Base-by-base conservation (phyloP, 164 flowering plant genomes). In the Dillenia turbinata region DNA sequence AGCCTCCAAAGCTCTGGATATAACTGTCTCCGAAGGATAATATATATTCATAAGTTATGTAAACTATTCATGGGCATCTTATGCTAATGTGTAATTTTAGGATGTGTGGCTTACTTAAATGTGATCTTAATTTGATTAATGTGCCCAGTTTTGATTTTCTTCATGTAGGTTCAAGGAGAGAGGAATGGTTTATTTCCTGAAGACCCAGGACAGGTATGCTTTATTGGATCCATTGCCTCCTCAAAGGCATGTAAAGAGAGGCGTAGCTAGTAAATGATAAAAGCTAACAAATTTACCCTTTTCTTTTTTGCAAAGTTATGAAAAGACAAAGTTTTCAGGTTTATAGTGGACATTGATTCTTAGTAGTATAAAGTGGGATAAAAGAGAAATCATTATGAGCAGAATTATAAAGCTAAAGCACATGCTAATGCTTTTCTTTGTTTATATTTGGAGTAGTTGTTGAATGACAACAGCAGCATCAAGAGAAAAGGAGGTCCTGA, bases 201-300 rank as follows among this genome's bases (percentile, higher is more conserved):
- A 63, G 92, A 90, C 83, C 90, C 97, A 60, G 97, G 94, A 63
- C 94, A 90, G 94, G 97, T 85, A 80, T 62, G 76, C 79, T 81
- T 81, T 79, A 79, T 82, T 78, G 87, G 87, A 81, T 85, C 88
- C 72, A 73, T 72, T 72, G 66, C 65, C 71, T 62, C 62, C 47
- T 53, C 26, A 50, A 71, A 66, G 68, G 68, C 64, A 69, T 59
- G 47, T 51, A 44, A 57, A 60, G 54, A 54, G 53, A 33, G 40
- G 40, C 7, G 7, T 33, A 33, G 56, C 22, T 62, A 65, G 17
- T 52, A 47, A 63, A 52, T 64, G n/a, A 45, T 33, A 33, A 72
- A 75, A 77, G 79, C 73, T 60, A 51, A 9, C 43, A 47, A 54
- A 9, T 49, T 50, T 46, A 52, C 52, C 24, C 9, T 49, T 26